Evolutionary conservation across 2,329 filamentous ascomycete species (phyloP).

Genomic region (Pestalotiopsis sp.): DNA sequence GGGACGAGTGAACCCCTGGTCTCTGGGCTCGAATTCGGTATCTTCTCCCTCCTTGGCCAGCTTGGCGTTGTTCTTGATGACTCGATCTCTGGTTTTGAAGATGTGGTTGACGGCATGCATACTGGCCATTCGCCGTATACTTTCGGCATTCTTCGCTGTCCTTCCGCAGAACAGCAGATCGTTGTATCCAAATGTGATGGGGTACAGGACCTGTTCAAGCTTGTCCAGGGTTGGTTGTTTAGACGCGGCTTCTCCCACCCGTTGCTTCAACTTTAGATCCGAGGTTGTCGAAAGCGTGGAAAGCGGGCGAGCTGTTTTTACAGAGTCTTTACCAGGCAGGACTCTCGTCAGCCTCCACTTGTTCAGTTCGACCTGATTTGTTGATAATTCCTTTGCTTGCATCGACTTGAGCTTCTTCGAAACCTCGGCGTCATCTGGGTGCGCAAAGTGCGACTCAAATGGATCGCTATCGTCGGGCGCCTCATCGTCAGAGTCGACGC

Average conservation of each 20-base stretch:
- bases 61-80: slow-evolving; percentile 90
- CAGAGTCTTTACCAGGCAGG: slow-evolving; percentile 44
- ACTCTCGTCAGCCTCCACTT: slow-evolving; percentile 51
- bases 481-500: slow-evolving; percentile 54
- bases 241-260: slow-evolving; percentile 60
- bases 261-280: slow-evolving; percentile 70
- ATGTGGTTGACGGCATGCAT: slow-evolving; percentile 91
- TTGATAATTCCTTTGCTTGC: slow-evolving; percentile 53
- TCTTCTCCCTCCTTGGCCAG: slow-evolving; percentile 67
- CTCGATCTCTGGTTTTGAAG: slow-evolving; percentile 88
- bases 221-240: slow-evolving; percentile 61
- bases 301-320: slow-evolving; percentile 35
- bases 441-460: slow-evolving; percentile 80
- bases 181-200: slow-evolving; percentile 78
- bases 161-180: slow-evolving; percentile 80
- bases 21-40: slow-evolving; percentile 74
- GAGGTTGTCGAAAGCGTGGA: slow-evolving; percentile 41
- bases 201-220: slow-evolving; percentile 67
- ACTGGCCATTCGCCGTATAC: slow-evolving; percentile 72
- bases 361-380: slow-evolving; percentile 48
- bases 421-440: slow-evolving; percentile 64
- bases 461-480: slow-evolving; percentile 60
- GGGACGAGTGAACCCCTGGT: slow-evolving; percentile 94
- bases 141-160: slow-evolving; percentile 67
- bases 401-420: slow-evolving; percentile 54